These are phyloP conservation scores for Clausena lansium DNA, from an alignment of 345 rosid species.

Conservation along the genomic window DNA sequence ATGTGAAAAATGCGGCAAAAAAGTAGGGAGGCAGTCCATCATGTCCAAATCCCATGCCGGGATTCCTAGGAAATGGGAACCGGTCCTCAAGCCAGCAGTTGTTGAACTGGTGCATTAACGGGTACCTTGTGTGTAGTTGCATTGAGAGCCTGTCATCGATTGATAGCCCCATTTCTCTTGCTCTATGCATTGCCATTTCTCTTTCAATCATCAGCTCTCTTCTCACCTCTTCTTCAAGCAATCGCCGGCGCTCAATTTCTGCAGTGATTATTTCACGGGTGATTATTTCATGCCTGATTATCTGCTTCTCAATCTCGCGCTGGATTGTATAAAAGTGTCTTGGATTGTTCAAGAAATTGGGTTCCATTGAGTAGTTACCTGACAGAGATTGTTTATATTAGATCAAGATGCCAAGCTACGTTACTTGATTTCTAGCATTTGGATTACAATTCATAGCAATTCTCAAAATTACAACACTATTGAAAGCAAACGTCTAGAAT, in stretches of 20 bases:
- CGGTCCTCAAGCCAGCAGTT: not conserved
- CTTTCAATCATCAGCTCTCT: constrained; percentile 46
- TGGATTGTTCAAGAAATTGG: not conserved
- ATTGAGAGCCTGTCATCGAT: constrained; percentile 14
- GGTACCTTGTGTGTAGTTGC: constrained; percentile 27
- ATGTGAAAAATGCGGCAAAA: not conserved
- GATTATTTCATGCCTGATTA: constrained; percentile 41
- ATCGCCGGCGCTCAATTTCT: constrained; percentile 30
- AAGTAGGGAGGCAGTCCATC: not conserved
- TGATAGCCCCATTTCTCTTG: constrained; percentile 11
- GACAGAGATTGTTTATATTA: not conserved
- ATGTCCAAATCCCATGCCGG: not conserved
- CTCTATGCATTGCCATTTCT: constrained; percentile 28
- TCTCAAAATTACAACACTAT: not conserved
- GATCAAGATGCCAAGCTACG: not conserved
- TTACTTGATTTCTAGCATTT: not conserved
- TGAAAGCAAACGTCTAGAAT: not conserved
- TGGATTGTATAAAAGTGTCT: constrained; percentile 19
- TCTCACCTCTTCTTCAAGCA: constrained; percentile 41
- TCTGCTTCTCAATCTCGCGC: constrained; percentile 40
- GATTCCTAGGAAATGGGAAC: constrained; percentile 7
- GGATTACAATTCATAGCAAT: not conserved
- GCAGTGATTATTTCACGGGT: constrained; percentile 33
- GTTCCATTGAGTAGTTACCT: not conserved
- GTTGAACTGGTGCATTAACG: constrained; percentile 3